Percentiles rank a stretch among this genome's conserved stretches.
phyloP scores from a whole-genome alignment of 768 basidiomycete genomes.

The Lanmaoa pseudosensibilis region DNA sequence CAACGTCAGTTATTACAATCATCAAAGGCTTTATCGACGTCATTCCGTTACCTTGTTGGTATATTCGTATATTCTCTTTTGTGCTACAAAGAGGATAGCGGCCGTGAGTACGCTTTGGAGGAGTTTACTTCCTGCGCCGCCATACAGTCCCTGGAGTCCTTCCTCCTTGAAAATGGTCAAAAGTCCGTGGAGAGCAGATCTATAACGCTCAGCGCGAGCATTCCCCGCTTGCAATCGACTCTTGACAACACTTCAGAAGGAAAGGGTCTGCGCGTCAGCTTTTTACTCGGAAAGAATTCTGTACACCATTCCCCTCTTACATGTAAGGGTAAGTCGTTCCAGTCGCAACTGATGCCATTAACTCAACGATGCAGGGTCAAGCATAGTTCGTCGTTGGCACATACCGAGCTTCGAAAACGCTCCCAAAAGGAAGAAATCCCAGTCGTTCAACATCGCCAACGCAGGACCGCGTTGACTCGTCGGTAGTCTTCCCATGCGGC shows the following conservation, averaged over 20 bases:
- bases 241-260: slow-evolving; percentile 59
- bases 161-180: slow-evolving; percentile 76
- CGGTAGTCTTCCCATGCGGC: slow-evolving; percentile 54
- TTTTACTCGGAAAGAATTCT: background rate
- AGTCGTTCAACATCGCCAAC: slow-evolving; percentile 64
- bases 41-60: slow-evolving; percentile 46
- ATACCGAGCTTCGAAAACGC: slow-evolving; percentile 87
- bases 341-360: slow-evolving; percentile 42
- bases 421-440: slow-evolving; percentile 94
- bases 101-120: slow-evolving; percentile 91
- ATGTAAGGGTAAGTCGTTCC: slow-evolving; percentile 72
- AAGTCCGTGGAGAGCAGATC: slow-evolving; percentile 75
- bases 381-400: slow-evolving; percentile 11
- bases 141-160: slow-evolving; percentile 82
- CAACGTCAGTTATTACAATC: slow-evolving; percentile 1
- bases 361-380: background rate
- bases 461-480: slow-evolving; percentile 44
- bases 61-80: slow-evolving; percentile 78
- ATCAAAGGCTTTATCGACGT: background rate
- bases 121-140: slow-evolving; percentile 85
- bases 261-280: background rate
- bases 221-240: slow-evolving; percentile 77
- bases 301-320: slow-evolving; percentile 40
- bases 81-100: slow-evolving; percentile 89
- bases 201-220: slow-evolving; percentile 65